Conservation (phyloP, 345 rosid genomes). For the Abelmoschus esculentus region DNA sequence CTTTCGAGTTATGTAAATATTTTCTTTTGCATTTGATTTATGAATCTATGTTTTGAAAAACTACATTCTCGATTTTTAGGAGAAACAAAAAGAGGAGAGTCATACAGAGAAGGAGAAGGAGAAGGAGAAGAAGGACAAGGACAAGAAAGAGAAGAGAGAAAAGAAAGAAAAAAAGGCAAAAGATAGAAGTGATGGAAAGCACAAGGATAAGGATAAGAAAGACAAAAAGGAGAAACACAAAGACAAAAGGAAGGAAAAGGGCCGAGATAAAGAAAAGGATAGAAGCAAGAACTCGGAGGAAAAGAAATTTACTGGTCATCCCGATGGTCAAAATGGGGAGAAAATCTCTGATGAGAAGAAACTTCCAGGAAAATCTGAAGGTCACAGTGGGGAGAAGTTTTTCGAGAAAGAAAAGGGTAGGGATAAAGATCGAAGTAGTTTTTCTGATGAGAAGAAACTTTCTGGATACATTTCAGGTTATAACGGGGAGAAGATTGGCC, state of each 20-base stretch:
- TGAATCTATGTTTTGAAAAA: conserved; percentile 3
- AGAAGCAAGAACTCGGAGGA: conserved; percentile 27
- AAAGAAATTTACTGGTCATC: conserved; percentile 20
- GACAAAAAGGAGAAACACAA: conserved; percentile 37
- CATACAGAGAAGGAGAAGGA: conserved; percentile 29
- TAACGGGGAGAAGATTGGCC: conserved; percentile 23
- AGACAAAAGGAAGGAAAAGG: conserved; percentile 34
- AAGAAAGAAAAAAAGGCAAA: conserved; percentile 43
- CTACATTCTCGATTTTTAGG: conserved; percentile 27
- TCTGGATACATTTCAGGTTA: conserved; percentile 19
- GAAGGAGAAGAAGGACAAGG: conserved; percentile 46
- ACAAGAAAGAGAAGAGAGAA: conserved; percentile 41
- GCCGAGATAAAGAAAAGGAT: conserved; percentile 30
- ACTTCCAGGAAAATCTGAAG: conserved; percentile 19
- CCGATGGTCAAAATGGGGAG: conserved; percentile 25
- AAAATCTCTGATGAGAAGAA: conserved; percentile 28
- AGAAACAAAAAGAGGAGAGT: conserved; percentile 23
- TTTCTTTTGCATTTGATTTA: not conserved
- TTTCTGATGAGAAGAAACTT: conserved; percentile 25
- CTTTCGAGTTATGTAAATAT: not conserved
- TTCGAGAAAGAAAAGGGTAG: conserved; percentile 23
- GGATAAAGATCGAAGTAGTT: conserved; percentile 22
- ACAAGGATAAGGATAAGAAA: conserved; percentile 42
- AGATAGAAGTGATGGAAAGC: conserved; percentile 42
- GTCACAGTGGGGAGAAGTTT: conserved; percentile 25